phyloP scores from a whole-genome alignment of 23 red algal species.

The Cyanidioschyzon merolae region DNA sequence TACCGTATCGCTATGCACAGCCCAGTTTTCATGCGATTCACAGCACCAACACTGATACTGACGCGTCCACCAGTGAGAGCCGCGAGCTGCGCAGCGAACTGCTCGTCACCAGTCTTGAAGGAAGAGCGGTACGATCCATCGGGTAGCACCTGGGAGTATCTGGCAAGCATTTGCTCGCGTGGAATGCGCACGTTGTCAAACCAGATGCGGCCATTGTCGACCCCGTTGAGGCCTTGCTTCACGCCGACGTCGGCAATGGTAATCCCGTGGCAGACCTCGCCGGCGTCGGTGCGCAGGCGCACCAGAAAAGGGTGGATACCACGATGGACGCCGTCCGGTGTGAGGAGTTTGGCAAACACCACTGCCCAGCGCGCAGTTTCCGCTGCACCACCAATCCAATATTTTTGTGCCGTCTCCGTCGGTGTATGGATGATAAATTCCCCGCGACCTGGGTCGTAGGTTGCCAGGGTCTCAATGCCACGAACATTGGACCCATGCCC shows the following conservation, averaged over 20 bases:
- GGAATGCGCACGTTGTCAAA: slow-evolving; percentile 66
- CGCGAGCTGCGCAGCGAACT: slow-evolving; percentile 67
- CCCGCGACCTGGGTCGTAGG: slow-evolving; percentile 29
- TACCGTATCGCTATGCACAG: slow-evolving; percentile 82
- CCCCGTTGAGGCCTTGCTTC: slow-evolving; percentile 86
- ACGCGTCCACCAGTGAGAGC: slow-evolving; percentile 89
- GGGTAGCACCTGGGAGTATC: slow-evolving; percentile 28
- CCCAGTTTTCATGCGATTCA: slow-evolving; percentile 42
- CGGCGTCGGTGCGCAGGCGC: slow-evolving; percentile 44
- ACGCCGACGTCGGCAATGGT: slow-evolving; percentile 62
- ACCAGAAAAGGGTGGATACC: slow-evolving; percentile 90
- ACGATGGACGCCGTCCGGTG: slow-evolving; percentile 25
- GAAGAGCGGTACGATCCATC: slow-evolving; percentile 53
- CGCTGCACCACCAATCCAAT: slow-evolving; percentile 92
- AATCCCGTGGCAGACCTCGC: slow-evolving; percentile 25
- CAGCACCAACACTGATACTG: slow-evolving; percentile 37
- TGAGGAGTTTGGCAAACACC: slow-evolving; percentile 67
- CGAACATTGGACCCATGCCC: slow-evolving; percentile 88
- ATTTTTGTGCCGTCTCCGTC: slow-evolving; percentile 68
- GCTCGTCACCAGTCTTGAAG: slow-evolving; percentile 44
- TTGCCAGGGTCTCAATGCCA: slow-evolving; percentile 85
- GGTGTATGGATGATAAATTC: slow-evolving; percentile 66
- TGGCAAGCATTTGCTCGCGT: slow-evolving; percentile 41
- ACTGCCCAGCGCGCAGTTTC: slow-evolving; percentile 46
- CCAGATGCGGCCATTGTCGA: slow-evolving; percentile 99